A percentile compares a stretch with the other conserved stretches of the same genome.
These are phyloP conservation scores for Fusarium tuaranense DNA, from an alignment of 2,329 filamentous ascomycete species.

Conservation along the genomic window DNA sequence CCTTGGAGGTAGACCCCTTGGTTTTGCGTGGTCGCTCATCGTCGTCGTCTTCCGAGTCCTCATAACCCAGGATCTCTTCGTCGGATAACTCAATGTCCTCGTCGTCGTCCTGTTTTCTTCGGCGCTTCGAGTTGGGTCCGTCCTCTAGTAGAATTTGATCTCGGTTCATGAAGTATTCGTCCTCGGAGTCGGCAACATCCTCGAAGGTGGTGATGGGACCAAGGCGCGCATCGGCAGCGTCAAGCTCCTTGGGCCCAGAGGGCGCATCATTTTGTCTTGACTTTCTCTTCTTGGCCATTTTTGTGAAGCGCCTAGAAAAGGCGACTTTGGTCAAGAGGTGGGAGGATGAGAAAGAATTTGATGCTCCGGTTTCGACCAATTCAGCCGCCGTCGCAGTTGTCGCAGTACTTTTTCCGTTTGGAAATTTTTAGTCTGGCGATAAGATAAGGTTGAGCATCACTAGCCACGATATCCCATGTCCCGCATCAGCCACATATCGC, in stretches of 20 bases:
- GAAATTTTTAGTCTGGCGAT: slow-evolving; percentile 31
- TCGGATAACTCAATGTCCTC: slow-evolving; percentile 74
- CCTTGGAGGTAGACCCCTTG: slow-evolving; percentile 48
- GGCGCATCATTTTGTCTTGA: slow-evolving; percentile 59
- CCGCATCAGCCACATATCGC: slow-evolving; percentile 1
- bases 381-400: slow-evolving; percentile 12
- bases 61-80: slow-evolving; percentile 68
- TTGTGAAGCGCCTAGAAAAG: neutral
- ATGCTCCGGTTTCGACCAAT: neutral
- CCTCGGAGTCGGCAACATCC: slow-evolving; percentile 92
- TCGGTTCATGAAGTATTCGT: slow-evolving; percentile 89
- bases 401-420: slow-evolving; percentile 32
- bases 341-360: neutral
- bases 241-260: slow-evolving; percentile 65
- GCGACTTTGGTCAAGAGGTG: neutral
- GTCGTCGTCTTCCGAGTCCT: slow-evolving; percentile 61
- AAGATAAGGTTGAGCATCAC: slow-evolving; percentile 24
- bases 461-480: neutral
- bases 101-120: slow-evolving; percentile 78
- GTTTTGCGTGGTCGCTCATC: slow-evolving; percentile 51
- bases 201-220: slow-evolving; percentile 74
- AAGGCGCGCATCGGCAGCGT: slow-evolving; percentile 71
- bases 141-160: slow-evolving; percentile 91
- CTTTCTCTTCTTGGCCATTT: slow-evolving; percentile 79
- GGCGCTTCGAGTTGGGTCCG: slow-evolving; percentile 80